Base-by-base conservation (phyloP, 345 rosid genomes). In the Draba incana region DNA sequence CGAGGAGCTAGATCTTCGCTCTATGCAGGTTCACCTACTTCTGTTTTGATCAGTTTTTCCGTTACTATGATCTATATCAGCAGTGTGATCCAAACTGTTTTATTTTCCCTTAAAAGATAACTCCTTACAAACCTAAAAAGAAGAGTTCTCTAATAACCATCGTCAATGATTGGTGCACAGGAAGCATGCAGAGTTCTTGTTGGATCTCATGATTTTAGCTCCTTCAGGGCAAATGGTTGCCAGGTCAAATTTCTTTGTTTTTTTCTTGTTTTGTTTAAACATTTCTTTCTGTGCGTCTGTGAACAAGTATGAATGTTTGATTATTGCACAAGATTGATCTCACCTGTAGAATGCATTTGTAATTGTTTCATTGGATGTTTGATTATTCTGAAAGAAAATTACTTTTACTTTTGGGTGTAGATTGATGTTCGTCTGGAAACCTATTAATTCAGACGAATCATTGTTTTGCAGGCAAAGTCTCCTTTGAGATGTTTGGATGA, bases 201-300 rank as follows among this genome's bases (percentile, higher is more conserved):
- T 75, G 98, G 98, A 31, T 67, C 70, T 66, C 97, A 88, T 70
- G 97, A 93, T 81, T 93, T 93, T 76, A 93, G 96, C 78, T 90
- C 98, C 82, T 93, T 93, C 83, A 81, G 97, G 81, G 96, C 97
- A 62, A 28, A 91, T 72, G 88, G 94, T 80, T 90, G 98, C 77
- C 94, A 88, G 94, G 97, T 74, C 45, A 52, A 53, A 2, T 37
- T 84, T 76, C 56, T 77, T 53, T 52, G 42, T 67, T 48, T 16
- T 64, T 58, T 48, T 16, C 62, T 58, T 62, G 44, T 25, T 55
- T 16, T 53, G 6, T 9, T 24, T 39, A 27, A 57, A 55, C 6
- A 31, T 49, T 25, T 64, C 28, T 57, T 28, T 28, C 3, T 28
- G 31, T 28, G 31, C 31, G 31, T 28, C 31, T 4, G 31, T 28